phyloP scores from a whole-genome alignment of 2,329 filamentous ascomycete species.

The Orbilia ellipsospora region DNA sequence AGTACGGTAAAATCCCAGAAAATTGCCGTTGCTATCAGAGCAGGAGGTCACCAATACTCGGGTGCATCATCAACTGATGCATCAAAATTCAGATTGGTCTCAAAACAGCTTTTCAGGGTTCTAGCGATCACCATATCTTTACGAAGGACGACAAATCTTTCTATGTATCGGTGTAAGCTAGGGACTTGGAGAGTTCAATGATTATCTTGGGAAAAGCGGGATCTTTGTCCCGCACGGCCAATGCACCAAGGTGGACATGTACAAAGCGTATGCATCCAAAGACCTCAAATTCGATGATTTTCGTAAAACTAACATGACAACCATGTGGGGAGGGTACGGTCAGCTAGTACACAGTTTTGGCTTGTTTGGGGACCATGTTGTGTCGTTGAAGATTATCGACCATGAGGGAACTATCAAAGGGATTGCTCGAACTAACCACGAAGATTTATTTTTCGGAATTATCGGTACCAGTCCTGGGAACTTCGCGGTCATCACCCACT shows the following conservation, averaged over 20 bases:
- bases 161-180: conserved; percentile 64
- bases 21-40: conserved; percentile 65
- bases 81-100: conserved; percentile 66
- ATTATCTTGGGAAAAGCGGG: conserved; percentile 63
- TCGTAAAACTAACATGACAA: too few species aligned
- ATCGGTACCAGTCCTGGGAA: conserved; percentile 61
- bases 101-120: conserved; percentile 62
- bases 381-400: conserved; percentile 60
- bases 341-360: conserved; percentile 65
- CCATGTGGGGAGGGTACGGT: conserved; percentile 63
- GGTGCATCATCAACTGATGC: conserved; percentile 66
- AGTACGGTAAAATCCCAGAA: conserved; percentile 64
- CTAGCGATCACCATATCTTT: conserved; percentile 61
- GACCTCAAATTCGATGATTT: too few species aligned
- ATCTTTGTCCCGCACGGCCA: conserved; percentile 66
- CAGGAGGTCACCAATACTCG: conserved; percentile 67
- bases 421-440: conserved; percentile 58
- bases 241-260: conserved; percentile 66
- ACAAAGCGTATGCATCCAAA: conserved; percentile 61
- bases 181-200: conserved; percentile 64
- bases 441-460: conserved; percentile 60
- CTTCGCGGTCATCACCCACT: conserved; percentile 61
- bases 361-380: conserved; percentile 60
- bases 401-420: conserved; percentile 58
- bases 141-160: conserved; percentile 61